phyloP scores from a whole-genome alignment of 805 yeast genomes.

The Suhomyces prunicola region DNA sequence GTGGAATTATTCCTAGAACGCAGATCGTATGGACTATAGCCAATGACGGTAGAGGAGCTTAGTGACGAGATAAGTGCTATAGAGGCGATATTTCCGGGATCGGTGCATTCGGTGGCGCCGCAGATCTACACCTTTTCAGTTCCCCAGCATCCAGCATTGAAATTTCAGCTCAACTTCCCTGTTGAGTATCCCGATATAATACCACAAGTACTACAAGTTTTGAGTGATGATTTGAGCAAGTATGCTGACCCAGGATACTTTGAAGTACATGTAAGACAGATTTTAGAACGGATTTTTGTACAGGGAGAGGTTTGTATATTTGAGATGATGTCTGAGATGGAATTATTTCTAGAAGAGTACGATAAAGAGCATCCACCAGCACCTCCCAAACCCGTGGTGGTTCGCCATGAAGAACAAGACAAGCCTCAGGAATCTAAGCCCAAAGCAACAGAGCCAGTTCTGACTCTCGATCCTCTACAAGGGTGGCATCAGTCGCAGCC shows the following conservation, averaged over 20 bases:
- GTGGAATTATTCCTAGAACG: background rate
- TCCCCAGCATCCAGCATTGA: constrained; percentile 61
- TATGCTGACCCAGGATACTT: constrained; percentile 46
- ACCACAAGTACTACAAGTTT: constrained; percentile 65
- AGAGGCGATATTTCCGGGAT: constrained; percentile 81
- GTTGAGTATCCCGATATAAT: constrained; percentile 59
- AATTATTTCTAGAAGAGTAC: constrained; percentile 37
- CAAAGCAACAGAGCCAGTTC: background rate
- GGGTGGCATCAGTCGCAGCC: constrained; percentile 82
- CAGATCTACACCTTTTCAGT: constrained; percentile 46
- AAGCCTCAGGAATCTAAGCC: background rate
- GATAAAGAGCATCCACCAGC: constrained; percentile 23
- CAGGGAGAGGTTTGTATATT: constrained; percentile 74
- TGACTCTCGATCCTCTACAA: constrained; percentile 45
- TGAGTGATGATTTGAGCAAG: constrained; percentile 26
- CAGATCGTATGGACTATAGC: background rate
- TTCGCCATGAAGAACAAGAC: background rate
- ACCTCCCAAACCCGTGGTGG: too few species aligned
- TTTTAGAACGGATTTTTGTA: constrained; percentile 43
- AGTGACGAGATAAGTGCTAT: constrained; percentile 77
- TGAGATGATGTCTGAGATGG: constrained; percentile 70
- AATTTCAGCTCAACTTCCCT: constrained; percentile 72
- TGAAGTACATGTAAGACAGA: constrained; percentile 32
- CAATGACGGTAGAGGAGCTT: constrained; percentile 45
- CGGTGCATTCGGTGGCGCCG: constrained; percentile 35